These are phyloP conservation scores for Boletus holoroseus DNA, from an alignment of 1,284 basidiomycete species.

Conservation along the genomic window DNA sequence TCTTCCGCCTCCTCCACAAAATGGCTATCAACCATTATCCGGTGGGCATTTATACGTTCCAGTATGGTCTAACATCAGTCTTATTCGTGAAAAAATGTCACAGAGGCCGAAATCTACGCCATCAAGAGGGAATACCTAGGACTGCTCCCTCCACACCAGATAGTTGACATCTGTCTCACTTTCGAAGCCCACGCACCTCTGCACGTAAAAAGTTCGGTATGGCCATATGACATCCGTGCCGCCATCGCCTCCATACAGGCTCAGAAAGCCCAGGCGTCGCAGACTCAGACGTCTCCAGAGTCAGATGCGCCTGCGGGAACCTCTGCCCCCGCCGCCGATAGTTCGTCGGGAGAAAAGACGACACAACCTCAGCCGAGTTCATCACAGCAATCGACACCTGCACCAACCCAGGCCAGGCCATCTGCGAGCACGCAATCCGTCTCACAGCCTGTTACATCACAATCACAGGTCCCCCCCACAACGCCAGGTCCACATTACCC, in stretches of 20 bases:
- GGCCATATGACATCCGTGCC: constrained; percentile 62
- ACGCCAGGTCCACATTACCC: constrained; percentile 43
- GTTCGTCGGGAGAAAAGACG: constrained; percentile 16
- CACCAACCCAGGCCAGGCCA: constrained; percentile 21
- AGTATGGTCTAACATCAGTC: background rate
- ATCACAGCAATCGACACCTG: constrained; percentile 16
- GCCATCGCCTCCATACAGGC: constrained; percentile 52
- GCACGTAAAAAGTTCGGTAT: constrained; percentile 54
- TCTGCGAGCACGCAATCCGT: constrained; percentile 8
- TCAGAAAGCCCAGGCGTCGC: constrained; percentile 24
- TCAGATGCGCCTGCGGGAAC: constrained; percentile 10
- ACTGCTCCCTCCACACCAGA: constrained; percentile 57
- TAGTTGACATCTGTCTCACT: constrained; percentile 69
- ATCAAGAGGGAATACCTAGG: constrained; percentile 65
- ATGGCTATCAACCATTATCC: constrained; percentile 31
- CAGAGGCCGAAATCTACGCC: constrained; percentile 43
- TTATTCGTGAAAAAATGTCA: constrained; percentile 2
- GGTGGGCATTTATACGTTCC: constrained; percentile 19
- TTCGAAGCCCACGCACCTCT: constrained; percentile 63
- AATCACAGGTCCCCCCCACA: constrained; percentile 26
- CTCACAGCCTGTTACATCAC: constrained; percentile 24
- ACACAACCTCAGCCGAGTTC: constrained; percentile 22
- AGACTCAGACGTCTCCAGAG: constrained; percentile 14
- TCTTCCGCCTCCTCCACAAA: constrained; percentile 24
- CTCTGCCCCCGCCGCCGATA: constrained; percentile 8